Conservation (phyloP, 805 yeast genomes). For the Pichia phayaonensis region DNA sequence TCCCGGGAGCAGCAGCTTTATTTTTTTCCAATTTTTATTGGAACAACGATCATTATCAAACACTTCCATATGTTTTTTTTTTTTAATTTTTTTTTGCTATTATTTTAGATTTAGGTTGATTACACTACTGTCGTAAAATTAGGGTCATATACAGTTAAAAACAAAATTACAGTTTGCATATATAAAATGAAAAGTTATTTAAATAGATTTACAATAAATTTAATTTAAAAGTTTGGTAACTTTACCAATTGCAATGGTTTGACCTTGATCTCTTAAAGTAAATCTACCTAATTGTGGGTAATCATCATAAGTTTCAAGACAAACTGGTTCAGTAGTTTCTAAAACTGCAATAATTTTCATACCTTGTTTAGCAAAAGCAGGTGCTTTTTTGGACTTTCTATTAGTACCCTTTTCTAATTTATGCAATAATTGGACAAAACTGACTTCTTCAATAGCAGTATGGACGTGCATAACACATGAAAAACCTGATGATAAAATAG, state of each 20-base stretch:
- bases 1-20: constrained; percentile 21
- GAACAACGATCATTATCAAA: too few relatives aligned
- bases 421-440: constrained; percentile 73
- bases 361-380: constrained; percentile 97
- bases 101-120: too few relatives aligned
- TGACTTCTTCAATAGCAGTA: constrained; percentile 95
- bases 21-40: neutral
- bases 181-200: neutral
- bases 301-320: constrained; percentile 87
- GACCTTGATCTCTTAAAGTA: constrained; percentile 97
- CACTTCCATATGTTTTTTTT: neutral
- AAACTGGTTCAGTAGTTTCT: constrained; percentile 80
- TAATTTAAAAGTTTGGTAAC: constrained; percentile 74
- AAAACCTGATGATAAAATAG: constrained; percentile 90
- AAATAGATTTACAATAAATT: neutral
- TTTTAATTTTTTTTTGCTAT: neutral
- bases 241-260: constrained; percentile 97
- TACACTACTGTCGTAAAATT: neutral
- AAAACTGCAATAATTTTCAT: constrained; percentile 94
- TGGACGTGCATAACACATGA: constrained; percentile 98
- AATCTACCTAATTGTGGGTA: constrained; percentile 97
- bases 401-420: constrained; percentile 95
- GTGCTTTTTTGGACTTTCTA: constrained; percentile 93
- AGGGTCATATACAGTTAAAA: too few relatives aligned
- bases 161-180: neutral